Evolutionary conservation across 441 rosid genomes (phyloP).

Genomic region (Erodium trifolium): DNA sequence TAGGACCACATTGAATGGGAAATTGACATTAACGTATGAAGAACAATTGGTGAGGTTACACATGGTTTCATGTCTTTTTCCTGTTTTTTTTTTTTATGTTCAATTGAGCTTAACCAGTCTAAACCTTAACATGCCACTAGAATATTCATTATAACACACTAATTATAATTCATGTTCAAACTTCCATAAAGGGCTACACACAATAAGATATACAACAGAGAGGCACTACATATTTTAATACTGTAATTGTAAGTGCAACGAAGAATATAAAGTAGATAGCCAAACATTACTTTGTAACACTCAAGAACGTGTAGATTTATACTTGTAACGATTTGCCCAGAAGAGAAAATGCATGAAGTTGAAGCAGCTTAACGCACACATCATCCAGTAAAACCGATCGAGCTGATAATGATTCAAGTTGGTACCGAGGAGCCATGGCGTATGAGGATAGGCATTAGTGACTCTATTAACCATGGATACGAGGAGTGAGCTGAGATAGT

Average conservation of each 20-base stretch:
- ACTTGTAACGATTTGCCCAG: conserved; percentile 70
- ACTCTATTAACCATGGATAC: conserved; percentile 54
- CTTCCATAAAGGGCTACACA: not conserved
- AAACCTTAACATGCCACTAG: not conserved
- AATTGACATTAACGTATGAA: no score
- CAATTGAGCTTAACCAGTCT: not conserved
- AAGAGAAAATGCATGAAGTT: conserved; percentile 65
- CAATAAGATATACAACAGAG: not conserved
- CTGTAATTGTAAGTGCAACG: not conserved
- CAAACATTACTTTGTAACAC: not conserved
- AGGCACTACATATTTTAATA: not conserved
- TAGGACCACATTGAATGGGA: no score
- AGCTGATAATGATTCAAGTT: conserved; percentile 52
- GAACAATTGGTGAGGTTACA: no score
- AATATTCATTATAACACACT: no score
- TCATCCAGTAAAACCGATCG: conserved; percentile 76
- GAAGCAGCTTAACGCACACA: conserved; percentile 60
- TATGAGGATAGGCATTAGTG: conserved; percentile 25
- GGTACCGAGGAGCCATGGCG: conserved; percentile 62
- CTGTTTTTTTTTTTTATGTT: not conserved
- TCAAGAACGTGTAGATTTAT: conserved; percentile 10
- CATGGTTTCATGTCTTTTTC: not conserved
- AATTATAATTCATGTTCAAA: not conserved
- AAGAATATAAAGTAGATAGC: not conserved
- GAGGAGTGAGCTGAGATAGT: conserved; percentile 66